Percentiles rank a stretch among this genome's conserved stretches.
Conservation (phyloP, 2,329 filamentous ascomycete species). For the Sporothrix dimorphospora region DNA sequence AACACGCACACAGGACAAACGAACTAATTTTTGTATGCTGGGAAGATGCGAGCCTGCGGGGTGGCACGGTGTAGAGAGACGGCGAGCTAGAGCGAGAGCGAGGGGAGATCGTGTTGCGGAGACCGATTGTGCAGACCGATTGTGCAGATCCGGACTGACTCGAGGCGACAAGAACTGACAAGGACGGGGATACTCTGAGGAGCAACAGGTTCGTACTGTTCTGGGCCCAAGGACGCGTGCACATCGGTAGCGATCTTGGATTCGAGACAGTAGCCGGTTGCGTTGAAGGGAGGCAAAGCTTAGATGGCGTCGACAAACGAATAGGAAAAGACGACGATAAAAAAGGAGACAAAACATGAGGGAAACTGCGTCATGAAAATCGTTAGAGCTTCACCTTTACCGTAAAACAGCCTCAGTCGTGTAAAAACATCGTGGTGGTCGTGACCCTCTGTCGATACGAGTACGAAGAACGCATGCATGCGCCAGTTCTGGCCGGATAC, state of each 20-base stretch:
- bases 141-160: slow-evolving; percentile 10
- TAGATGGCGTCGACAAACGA: neutral
- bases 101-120: neutral
- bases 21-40: neutral
- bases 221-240: neutral
- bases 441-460: neutral
- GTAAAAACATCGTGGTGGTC: neutral
- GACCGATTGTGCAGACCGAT: neutral
- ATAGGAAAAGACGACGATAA: neutral
- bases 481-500: neutral
- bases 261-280: neutral
- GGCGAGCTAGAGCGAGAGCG: neutral
- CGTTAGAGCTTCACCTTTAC: slow-evolving; percentile 6
- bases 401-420: neutral
- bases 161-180: neutral
- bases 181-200: neutral
- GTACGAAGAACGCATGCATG: slow-evolving; percentile 2
- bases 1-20: neutral
- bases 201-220: neutral
- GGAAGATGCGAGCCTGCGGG: neutral
- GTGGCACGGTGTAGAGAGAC: neutral
- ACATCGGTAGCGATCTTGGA: slow-evolving; percentile 15
- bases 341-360: neutral
- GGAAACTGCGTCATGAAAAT: neutral
- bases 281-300: neutral